phyloP scores from a whole-genome alignment of 2,329 filamentous ascomycete genomes.

The Trichoderma hamatum region DNA sequence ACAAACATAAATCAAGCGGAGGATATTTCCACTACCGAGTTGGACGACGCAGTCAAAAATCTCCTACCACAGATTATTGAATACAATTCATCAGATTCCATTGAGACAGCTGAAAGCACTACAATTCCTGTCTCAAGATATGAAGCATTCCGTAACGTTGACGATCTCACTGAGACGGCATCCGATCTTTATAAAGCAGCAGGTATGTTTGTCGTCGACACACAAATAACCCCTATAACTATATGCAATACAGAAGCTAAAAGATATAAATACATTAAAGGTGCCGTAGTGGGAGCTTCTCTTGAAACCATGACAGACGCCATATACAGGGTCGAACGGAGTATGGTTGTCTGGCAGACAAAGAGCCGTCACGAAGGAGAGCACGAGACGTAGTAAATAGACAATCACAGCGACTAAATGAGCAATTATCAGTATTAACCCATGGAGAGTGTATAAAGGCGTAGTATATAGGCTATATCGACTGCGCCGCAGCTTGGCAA shows the following conservation, averaged over 20 bases:
- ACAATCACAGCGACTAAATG: not conserved
- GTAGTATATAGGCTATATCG: not conserved
- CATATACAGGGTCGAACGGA: conserved; percentile 45
- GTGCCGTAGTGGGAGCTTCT: conserved; percentile 40
- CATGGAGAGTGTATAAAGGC: not conserved
- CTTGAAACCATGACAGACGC: conserved; percentile 41
- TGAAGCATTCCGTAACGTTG: conserved; percentile 38
- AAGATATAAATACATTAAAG: conserved; percentile 29
- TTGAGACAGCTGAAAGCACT: conserved; percentile 4
- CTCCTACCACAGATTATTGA: conserved; percentile 33
- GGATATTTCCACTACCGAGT: conserved; percentile 35
- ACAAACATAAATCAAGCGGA: conserved; percentile 26
- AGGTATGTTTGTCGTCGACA: conserved; percentile 36
- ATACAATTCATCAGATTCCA: not conserved
- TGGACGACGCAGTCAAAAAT: conserved; percentile 31
- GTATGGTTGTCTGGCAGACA: conserved; percentile 42
- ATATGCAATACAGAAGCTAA: not conserved
- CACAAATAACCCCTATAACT: not conserved
- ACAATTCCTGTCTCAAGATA: conserved; percentile 30
- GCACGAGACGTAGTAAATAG: not conserved
- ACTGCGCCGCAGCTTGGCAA: not conserved
- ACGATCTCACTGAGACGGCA: conserved; percentile 40
- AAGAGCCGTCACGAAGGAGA: conserved; percentile 2
- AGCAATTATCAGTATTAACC: not conserved
- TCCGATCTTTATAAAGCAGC: conserved; percentile 40